Evolutionary conservation across 2,329 filamentous ascomycete genomes (phyloP), one percentile per base, ranked within the genome.

Genomic region (Seiridium unicorne): DNA sequence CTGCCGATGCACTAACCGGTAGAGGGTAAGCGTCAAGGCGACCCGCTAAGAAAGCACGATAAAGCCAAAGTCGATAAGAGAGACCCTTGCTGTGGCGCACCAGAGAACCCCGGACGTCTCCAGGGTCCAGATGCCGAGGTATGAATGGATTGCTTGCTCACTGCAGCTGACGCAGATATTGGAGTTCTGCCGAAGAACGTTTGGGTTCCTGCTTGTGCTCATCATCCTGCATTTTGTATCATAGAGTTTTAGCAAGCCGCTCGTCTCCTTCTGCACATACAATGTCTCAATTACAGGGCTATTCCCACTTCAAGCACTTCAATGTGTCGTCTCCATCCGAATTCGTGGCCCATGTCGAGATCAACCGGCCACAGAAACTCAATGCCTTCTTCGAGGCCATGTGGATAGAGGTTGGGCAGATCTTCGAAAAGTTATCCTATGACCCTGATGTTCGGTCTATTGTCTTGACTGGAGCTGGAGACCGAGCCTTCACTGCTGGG

Each of bases 331-430:
- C 87, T 47, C 91, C 93, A 0, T 70, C 78, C 44, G 83, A 89
- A 69, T 87, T 87, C 78, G 89, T 97, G 54, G 91, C 89, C n/a
- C 92, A 96, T 73, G 90, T 98, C 61, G 89, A 97, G 77, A 96
- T 96, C 77, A 93, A 96, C 79, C 86, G 93, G 1, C 87, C 93
- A 1, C 76, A 86, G 65, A 97, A 96, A 79, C 80, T 97, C 73
- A 98, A 98, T 74, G 88, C 93, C 64, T 97, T 97, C 74, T 84
- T 87, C 65, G 87, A 92, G 73, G 79, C 85, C 58, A 94, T 97
- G 87, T 97, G 93, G 92, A 79, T 89, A 57, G 92, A 96, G 78
- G 82, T 97, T 64, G 85, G 87, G 59, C 70, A 74, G 10, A 81
- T 96, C 66, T 95, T 98, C 79, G 75, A 79, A 60, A 81, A 84